Conservation (phyloP, 352 stramenopile genomes). For the Phytophthora pluvialis region DNA sequence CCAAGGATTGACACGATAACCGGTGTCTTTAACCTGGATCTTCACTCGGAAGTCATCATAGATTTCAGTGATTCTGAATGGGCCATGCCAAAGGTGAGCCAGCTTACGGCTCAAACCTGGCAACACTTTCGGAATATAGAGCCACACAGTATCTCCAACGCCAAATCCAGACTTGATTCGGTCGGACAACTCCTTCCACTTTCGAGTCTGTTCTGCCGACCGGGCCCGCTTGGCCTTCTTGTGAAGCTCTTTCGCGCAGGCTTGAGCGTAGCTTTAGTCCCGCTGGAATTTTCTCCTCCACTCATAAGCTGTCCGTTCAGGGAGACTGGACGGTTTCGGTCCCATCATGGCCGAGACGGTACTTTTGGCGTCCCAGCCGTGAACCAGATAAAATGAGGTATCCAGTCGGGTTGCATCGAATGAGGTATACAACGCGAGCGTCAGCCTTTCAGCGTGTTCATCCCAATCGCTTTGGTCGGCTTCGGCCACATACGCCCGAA, state of each 20-base stretch:
- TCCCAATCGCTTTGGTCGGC: slow-evolving; percentile 8
- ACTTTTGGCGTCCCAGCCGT: not conserved
- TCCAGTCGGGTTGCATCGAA: not conserved
- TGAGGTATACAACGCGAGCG: not conserved
- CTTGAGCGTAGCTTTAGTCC: slow-evolving; percentile 10
- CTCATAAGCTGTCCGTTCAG: slow-evolving; percentile 11
- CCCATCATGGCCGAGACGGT: slow-evolving; percentile 1
- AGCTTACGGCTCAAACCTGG: slow-evolving; percentile 1
- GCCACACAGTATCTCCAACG: not conserved
- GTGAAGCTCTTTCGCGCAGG: slow-evolving; percentile 9
- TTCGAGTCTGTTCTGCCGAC: not conserved
- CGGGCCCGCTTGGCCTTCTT: slow-evolving; percentile 7
- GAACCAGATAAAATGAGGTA: slow-evolving; percentile 1
- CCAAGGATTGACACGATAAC: not conserved
- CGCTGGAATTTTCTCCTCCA: slow-evolving; percentile 4
- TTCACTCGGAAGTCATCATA: not conserved
- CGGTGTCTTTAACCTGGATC: not conserved
- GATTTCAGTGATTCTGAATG: not conserved
- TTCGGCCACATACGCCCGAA: not conserved
- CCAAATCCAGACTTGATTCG: not conserved
- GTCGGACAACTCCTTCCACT: slow-evolving; percentile 10
- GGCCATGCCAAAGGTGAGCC: no score
- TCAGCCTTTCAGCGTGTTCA: not conserved
- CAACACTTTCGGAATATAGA: not conserved
- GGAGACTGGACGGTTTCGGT: not conserved